These are phyloP conservation scores for Lotmaria passim DNA, from an alignment of 208 protist species.

Conservation along the genomic window DNA sequence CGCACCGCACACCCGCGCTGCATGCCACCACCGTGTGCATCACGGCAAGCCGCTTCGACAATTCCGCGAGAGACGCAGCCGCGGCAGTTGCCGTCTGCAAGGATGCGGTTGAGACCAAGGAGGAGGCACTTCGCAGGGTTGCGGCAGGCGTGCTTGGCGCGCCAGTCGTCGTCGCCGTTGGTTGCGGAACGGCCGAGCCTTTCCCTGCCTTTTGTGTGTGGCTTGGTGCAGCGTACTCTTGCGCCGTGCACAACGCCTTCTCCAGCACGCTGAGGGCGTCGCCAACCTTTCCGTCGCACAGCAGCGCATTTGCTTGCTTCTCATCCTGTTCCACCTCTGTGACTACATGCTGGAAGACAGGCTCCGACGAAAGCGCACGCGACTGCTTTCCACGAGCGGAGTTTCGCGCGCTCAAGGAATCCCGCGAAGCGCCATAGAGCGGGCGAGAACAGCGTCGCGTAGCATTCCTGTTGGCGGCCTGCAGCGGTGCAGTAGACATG, in stretches of 20 bases:
- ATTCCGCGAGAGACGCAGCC: slow-evolving; percentile 20
- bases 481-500: neutral
- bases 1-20: slow-evolving; percentile 60
- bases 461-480: neutral
- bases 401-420: neutral
- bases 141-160: too few relatives aligned
- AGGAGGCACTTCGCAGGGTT: neutral
- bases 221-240: neutral
- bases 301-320: neutral
- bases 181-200: too few relatives aligned
- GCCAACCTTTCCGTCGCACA: slow-evolving; percentile 17
- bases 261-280: slow-evolving; percentile 17
- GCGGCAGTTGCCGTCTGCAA: slow-evolving; percentile 12
- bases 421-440: neutral
- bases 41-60: slow-evolving; percentile 53
- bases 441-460: neutral
- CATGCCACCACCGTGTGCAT: slow-evolving; percentile 54
- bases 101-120: neutral
- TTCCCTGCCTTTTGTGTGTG: neutral
- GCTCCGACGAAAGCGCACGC: neutral
- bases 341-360: neutral
- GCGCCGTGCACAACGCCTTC: slow-evolving; percentile 9
- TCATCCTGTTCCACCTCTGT: slow-evolving; percentile 17
- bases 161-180: too few relatives aligned
- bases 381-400: neutral